phyloP scores from a whole-genome alignment of 306 rosid genomes.

The Nissolia schottii region DNA sequence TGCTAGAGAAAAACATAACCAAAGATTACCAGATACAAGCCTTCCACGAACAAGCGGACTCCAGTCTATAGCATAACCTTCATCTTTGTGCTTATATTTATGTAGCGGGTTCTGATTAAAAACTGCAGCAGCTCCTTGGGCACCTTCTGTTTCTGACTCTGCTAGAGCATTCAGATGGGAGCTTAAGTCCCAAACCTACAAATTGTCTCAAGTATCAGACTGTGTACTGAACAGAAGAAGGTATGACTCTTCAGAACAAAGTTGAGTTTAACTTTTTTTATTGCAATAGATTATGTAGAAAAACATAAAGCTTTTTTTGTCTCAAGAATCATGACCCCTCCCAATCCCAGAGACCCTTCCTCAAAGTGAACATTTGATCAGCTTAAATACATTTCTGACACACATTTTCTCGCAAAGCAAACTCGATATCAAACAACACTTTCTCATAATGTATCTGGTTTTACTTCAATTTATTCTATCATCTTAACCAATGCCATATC shows the following conservation, averaged over 20 bases:
- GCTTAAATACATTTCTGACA: too few species aligned
- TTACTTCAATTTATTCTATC: too few species aligned
- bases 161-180: slow-evolving; percentile 78
- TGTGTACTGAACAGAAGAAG: not conserved
- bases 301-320: not conserved
- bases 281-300: slow-evolving; percentile 2
- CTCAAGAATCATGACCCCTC: too few species aligned
- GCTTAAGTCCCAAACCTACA: slow-evolving; percentile 88
- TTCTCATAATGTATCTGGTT: not conserved
- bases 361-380: too few species aligned
- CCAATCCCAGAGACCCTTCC: too few species aligned
- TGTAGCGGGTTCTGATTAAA: slow-evolving; percentile 62
- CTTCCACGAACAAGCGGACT: slow-evolving; percentile 73
- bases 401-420: too few species aligned
- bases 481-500: too few species aligned
- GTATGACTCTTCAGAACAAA: not conserved
- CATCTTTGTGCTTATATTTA: slow-evolving; percentile 70
- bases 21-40: slow-evolving; percentile 69
- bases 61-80: slow-evolving; percentile 96
- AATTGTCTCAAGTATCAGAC: slow-evolving; percentile 18
- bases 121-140: slow-evolving; percentile 64
- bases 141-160: slow-evolving; percentile 61
- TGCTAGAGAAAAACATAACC: not conserved
- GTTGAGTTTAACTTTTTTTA: not conserved
- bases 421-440: too few species aligned